Percentiles rank a stretch among this genome's conserved stretches.
Evolutionary conservation across 495 filamentous ascomycete species (phyloP).

Genomic region (Penicillium ochrochloron): DNA sequence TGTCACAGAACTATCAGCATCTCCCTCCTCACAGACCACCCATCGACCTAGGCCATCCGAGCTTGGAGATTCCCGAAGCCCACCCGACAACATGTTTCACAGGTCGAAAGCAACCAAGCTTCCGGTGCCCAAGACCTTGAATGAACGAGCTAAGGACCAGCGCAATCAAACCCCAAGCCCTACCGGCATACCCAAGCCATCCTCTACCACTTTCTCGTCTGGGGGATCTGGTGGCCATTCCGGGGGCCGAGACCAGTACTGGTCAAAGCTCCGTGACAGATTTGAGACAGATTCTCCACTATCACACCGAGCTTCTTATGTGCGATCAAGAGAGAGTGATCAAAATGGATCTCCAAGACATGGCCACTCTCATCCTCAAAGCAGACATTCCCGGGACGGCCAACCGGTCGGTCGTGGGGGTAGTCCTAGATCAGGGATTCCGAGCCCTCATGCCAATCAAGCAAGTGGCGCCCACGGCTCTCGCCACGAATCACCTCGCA

Average conservation of each 20-base stretch:
- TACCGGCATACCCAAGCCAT: constrained; percentile 30
- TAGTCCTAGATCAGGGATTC: constrained; percentile 36
- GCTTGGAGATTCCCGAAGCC: constrained; percentile 8
- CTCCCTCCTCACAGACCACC: constrained; percentile 12
- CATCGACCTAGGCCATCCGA: constrained; percentile 14
- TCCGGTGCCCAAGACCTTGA: constrained; percentile 33
- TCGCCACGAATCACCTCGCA: constrained; percentile 10
- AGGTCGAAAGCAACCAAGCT: constrained; percentile 40
- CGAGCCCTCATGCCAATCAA: constrained; percentile 32
- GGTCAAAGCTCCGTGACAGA: constrained; percentile 38
- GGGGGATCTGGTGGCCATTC: constrained; percentile 25
- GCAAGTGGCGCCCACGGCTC: constrained; percentile 14
- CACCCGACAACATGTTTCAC: constrained; percentile 20
- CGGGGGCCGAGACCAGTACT: constrained; percentile 34
- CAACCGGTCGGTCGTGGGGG: constrained; percentile 27
- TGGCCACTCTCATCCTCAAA: background rate
- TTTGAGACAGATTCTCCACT: constrained; percentile 38
- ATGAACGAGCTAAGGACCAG: constrained; percentile 27
- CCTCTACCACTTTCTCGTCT: constrained; percentile 16
- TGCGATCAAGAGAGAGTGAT: constrained; percentile 31
- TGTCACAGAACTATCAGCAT: constrained; percentile 19
- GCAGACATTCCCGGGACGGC: constrained; percentile 21
- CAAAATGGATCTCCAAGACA: constrained; percentile 19
- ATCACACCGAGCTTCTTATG: constrained; percentile 19
- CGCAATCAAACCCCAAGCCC: constrained; percentile 29